Evolutionary conservation across 371 early-diverging fungal species (phyloP).

Genomic region (Mortierella sp.): DNA sequence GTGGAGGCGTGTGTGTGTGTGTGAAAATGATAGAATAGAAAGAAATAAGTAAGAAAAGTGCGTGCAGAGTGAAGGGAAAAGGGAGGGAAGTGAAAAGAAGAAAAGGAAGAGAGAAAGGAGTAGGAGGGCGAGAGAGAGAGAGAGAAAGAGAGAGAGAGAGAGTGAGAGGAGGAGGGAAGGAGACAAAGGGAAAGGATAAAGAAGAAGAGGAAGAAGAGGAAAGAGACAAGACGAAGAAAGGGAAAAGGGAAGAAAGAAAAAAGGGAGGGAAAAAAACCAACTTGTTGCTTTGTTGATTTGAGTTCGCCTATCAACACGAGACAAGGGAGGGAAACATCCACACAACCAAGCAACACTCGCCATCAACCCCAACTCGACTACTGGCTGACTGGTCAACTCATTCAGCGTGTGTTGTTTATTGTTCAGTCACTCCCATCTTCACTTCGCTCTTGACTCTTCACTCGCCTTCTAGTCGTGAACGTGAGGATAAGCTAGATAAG

Average conservation of each 20-base stretch:
- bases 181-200: conserved; percentile 5
- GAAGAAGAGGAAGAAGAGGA: not conserved
- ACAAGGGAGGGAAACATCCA: not conserved
- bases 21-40: not conserved
- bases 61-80: not conserved
- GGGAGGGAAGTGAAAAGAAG: not conserved
- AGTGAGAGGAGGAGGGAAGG: not conserved
- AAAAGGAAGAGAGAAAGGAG: not conserved
- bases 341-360: too few species aligned
- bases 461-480: not conserved
- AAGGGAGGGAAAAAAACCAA: not conserved
- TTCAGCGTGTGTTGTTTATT: too few species aligned
- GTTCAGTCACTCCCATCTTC: too few species aligned
- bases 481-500: not conserved
- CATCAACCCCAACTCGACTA: too few species aligned
- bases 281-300: not conserved
- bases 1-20: not conserved
- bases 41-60: not conserved
- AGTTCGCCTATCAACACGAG: not conserved
- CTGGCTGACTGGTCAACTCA: too few species aligned
- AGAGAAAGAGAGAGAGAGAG: not conserved
- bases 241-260: not conserved
- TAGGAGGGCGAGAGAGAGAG: not conserved
- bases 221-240: not conserved
- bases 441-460: too few species aligned